Evolutionary conservation across 2,329 filamentous ascomycete species (phyloP).

Genomic region (Alternaria solani): DNA sequence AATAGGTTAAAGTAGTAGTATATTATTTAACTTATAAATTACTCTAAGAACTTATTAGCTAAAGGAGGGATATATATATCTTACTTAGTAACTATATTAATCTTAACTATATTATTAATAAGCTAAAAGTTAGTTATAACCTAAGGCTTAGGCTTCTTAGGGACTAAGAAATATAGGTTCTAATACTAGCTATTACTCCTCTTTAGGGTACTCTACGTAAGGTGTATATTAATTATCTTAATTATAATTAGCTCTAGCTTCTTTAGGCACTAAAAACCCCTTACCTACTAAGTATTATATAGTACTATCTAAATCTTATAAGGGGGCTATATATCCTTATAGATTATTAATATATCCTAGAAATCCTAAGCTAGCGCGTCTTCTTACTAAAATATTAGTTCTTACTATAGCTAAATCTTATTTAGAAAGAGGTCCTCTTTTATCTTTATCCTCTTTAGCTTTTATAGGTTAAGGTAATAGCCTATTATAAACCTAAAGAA

Average conservation of each 20-base stretch:
- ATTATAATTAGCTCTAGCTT: neutral
- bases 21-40: neutral
- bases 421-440: too few species aligned
- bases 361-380: too few species aligned
- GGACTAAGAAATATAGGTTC: neutral
- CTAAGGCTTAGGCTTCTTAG: slow-evolving; percentile 5
- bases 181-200: slow-evolving; percentile 3
- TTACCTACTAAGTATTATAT: neutral
- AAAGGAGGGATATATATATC: neutral
- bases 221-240: neutral
- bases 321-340: too few species aligned
- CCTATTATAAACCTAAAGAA: too few species aligned
- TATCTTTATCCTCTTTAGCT: too few species aligned
- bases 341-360: too few species aligned
- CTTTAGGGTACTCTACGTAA: neutral
- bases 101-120: slow-evolving; percentile 1
- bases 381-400: too few species aligned
- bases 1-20: too few species aligned
- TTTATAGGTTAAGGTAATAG: too few species aligned
- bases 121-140: neutral
- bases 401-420: too few species aligned
- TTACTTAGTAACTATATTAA: neutral
- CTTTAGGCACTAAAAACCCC: neutral
- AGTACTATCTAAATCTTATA: neutral
- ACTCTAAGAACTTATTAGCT: neutral